Evolutionary conservation across 768 basidiomycete genomes (phyloP), one percentile per base, ranked within the genome.

Genomic region (Pleurotus sapidus): DNA sequence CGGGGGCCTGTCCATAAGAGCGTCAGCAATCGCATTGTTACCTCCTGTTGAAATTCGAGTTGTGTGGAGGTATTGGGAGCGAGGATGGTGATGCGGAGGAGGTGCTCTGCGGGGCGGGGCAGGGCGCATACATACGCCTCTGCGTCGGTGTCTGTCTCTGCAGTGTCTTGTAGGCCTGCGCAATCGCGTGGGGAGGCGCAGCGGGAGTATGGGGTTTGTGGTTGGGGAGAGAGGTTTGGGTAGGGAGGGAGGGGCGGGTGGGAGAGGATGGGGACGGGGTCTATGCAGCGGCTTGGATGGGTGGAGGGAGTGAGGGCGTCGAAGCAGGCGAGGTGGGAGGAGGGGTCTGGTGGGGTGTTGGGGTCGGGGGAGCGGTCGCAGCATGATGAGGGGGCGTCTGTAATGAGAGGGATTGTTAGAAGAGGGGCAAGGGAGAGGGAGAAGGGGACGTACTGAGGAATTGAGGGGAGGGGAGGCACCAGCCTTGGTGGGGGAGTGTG

Each of bases 1-100:
- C 70, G 72, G 4, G 89, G 84, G 0, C 93, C 93, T 57, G 79
- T 84, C 90, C 91, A 95, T 2, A 94, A 66, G 3, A 93, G 69
- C 1, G 84, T 73, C 40, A 74, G 67, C 17, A 30, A 15, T 7
- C 15, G 37, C 34, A 77, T 61, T 14, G 60, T 57, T 53, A 48
- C 49, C 59, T 49, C 46, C 59, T 54, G n/a, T 51, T 60, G 34
- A 46, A 56, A 39, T 57, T 61, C 34, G 58, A 57, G 30, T 17
- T 46, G 9, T 48, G 12, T 3, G 17, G 40, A 34, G 30, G 49
- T 14, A 34, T 30, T 27, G 11, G 49, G 49, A 15, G 34, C 27
- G 30, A 66, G 67, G 5, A 87, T 65, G 0, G 75, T 79, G 11
- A 93, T 70, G 48, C 90, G 77, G 25, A 90, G 61, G 2, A 93